Conservation (phyloP, 257 asterid genomes). For the Misopates orontium region DNA sequence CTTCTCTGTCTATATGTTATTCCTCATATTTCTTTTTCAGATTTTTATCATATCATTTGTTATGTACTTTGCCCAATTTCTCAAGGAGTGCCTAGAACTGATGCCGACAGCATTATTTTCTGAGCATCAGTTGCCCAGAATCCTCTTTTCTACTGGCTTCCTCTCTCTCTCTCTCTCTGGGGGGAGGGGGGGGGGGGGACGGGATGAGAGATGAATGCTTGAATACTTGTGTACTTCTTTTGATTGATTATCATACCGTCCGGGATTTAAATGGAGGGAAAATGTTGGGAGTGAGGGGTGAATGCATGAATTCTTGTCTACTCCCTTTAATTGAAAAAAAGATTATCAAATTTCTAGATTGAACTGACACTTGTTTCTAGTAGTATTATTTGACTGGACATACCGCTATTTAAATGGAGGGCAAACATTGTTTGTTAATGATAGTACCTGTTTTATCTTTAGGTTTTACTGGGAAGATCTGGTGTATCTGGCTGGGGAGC, state of each 20-base stretch:
- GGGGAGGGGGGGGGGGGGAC: too few species aligned
- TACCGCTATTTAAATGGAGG: not conserved
- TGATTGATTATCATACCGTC: too few species aligned
- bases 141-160: not conserved
- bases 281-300: not conserved
- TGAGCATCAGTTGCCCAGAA: not conserved
- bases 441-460: constrained; percentile 24
- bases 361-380: constrained; percentile 16
- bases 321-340: not conserved
- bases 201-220: not conserved
- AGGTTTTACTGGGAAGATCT: constrained; percentile 94
- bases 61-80: constrained; percentile 3
- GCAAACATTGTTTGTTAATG: constrained; percentile 5
- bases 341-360: constrained; percentile 18
- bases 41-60: not conserved
- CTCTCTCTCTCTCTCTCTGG: not conserved
- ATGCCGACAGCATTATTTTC: not conserved
- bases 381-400: constrained; percentile 7
- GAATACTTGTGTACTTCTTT: constrained; percentile 1
- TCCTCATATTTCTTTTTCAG: not conserved
- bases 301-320: constrained; percentile 6
- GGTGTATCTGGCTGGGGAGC: constrained; percentile 99
- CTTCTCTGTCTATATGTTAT: constrained; percentile 12
- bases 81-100: not conserved
- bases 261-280: too few species aligned